These are phyloP conservation scores for Epichloe typhina DNA, from an alignment of 2,329 filamentous ascomycete genomes.

Conservation along the genomic window DNA sequence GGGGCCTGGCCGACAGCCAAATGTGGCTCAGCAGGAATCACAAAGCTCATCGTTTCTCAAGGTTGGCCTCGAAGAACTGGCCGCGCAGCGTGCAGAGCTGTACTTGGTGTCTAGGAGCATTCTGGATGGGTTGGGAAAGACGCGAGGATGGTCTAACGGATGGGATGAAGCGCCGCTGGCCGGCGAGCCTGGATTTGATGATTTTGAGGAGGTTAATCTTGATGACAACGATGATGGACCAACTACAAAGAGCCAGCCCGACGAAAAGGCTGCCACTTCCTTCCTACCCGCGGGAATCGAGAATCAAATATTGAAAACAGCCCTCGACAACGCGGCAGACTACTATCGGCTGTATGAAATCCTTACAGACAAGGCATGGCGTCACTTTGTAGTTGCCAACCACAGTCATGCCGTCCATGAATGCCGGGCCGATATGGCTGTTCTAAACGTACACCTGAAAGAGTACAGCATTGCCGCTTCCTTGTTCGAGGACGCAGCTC, in stretches of 20 bases:
- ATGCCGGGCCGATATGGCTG: constrained; percentile 71
- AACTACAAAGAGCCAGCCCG: constrained; percentile 5
- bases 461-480: constrained; percentile 62
- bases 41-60: constrained; percentile 39
- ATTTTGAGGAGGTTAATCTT: constrained; percentile 46
- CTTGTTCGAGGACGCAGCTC: constrained; percentile 67
- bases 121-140: constrained; percentile 59
- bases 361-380: constrained; percentile 72
- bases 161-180: constrained; percentile 51
- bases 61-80: constrained; percentile 64
- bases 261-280: not conserved
- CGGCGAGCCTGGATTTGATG: constrained; percentile 28
- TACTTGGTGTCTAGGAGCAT: constrained; percentile 69
- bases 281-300: constrained; percentile 22
- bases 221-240: constrained; percentile 27
- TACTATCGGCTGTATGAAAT: constrained; percentile 59
- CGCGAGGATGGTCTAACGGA: constrained; percentile 61
- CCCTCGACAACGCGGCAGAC: constrained; percentile 46
- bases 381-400: constrained; percentile 69
- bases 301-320: constrained; percentile 43
- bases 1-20: constrained; percentile 27
- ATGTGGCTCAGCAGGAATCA: constrained; percentile 25
- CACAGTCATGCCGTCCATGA: constrained; percentile 66
- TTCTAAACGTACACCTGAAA: constrained; percentile 64
- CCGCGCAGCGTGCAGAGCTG: constrained; percentile 70